Evolutionary conservation across 192 early-diverging fungal species (phyloP).

Genomic region (Dispira simplex): DNA sequence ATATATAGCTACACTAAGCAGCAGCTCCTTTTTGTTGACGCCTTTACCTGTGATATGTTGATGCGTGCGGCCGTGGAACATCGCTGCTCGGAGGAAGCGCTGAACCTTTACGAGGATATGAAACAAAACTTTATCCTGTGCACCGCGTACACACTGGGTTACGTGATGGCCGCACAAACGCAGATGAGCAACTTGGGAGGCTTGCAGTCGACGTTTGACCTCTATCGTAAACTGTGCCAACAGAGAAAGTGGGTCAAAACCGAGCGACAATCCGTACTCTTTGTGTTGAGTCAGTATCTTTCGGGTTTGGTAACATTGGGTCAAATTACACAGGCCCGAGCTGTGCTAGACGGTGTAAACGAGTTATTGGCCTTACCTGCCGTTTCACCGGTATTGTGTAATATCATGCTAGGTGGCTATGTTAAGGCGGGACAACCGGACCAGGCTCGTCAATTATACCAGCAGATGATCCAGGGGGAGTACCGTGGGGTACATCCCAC

Average conservation of each 20-base stretch:
- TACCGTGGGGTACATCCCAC: neutral
- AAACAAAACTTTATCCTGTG: neutral
- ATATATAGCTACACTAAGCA: neutral
- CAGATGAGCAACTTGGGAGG: neutral
- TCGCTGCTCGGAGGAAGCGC: neutral
- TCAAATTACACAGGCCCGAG: neutral
- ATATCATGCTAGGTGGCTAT: neutral
- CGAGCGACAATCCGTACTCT: neutral
- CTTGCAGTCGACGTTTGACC: neutral
- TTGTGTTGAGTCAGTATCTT: neutral
- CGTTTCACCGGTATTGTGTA: neutral
- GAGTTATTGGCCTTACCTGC: neutral
- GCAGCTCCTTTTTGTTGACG: neutral
- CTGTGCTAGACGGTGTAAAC: neutral
- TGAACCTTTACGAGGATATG: neutral
- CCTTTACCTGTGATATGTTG: slow-evolving; percentile 1
- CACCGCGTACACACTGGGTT: neutral
- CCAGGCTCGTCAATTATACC: neutral
- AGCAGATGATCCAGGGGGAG: neutral
- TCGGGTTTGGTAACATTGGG: neutral
- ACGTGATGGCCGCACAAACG: neutral
- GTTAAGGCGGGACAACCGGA: neutral
- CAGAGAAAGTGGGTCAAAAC: neutral
- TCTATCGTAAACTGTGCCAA: neutral
- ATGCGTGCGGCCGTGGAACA: neutral